These are phyloP conservation scores for Rhodotorula sp. DNA, from an alignment of 1,284 basidiomycete genomes.

Conservation along the genomic window DNA sequence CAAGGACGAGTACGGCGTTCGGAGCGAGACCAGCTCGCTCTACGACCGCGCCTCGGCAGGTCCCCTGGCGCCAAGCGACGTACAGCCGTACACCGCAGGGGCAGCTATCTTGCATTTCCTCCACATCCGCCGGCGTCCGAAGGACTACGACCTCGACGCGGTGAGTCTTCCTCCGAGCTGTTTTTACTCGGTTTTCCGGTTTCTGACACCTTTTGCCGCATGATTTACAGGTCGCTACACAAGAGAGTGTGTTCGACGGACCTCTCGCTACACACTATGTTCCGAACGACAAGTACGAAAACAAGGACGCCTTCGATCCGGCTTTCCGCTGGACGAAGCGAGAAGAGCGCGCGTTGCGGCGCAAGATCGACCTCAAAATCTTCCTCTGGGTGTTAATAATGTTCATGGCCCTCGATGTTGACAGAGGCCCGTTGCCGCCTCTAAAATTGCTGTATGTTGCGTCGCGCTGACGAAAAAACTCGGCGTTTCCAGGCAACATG, in stretches of 20 bases:
- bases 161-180: not conserved
- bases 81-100: not conserved
- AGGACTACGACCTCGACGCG: not conserved
- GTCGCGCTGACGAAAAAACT: not conserved
- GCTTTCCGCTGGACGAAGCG: constrained; percentile 48
- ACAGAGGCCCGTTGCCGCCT: too few relatives aligned
- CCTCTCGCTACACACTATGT: constrained; percentile 20
- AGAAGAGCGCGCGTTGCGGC: constrained; percentile 46
- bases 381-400: constrained; percentile 17
- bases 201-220: too few relatives aligned
- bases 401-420: constrained; percentile 45
- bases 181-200: not conserved
- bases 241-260: constrained; percentile 30
- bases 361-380: constrained; percentile 43
- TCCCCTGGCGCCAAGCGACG: not conserved
- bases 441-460: too few relatives aligned
- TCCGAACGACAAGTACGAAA: constrained; percentile 27
- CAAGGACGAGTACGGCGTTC: not conserved
- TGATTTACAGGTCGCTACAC: constrained; percentile 32
- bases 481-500: not conserved
- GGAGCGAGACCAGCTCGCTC: constrained; percentile 7
- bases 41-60: not conserved
- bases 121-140: not conserved
- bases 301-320: constrained; percentile 46
- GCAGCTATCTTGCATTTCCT: constrained; percentile 3